Percentiles rank a stretch among this genome's conserved stretches.
These are phyloP conservation scores for Lophiotrema nucula DNA, from an alignment of 495 filamentous ascomycete species.

Conservation along the genomic window DNA sequence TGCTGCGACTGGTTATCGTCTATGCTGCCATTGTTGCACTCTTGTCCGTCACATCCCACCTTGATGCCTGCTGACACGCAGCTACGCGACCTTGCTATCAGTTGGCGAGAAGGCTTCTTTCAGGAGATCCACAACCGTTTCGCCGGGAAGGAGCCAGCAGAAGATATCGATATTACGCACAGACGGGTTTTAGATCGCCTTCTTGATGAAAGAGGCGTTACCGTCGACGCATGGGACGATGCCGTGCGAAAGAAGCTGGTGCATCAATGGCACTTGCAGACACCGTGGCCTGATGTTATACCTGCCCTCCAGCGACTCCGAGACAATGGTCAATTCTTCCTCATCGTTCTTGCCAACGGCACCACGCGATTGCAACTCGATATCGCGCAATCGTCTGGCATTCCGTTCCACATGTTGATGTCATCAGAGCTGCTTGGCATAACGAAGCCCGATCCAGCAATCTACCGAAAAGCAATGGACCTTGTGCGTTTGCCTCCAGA, in stretches of 20 bases:
- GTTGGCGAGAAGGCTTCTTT: constrained; percentile 36
- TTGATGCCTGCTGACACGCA: neutral
- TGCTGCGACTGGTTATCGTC: constrained; percentile 47
- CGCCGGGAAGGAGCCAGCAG: constrained; percentile 13
- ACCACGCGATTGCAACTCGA: constrained; percentile 22
- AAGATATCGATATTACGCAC: constrained; percentile 39
- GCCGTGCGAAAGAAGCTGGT: constrained; percentile 3
- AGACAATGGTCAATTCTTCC: neutral
- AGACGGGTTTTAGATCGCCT: constrained; percentile 33
- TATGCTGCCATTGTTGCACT: constrained; percentile 36
- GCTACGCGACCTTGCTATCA: constrained; percentile 15
- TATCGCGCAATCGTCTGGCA: constrained; percentile 13
- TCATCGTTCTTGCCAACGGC: constrained; percentile 23
- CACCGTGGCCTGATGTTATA: constrained; percentile 11
- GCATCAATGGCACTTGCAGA: constrained; percentile 13
- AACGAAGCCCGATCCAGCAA: constrained; percentile 12
- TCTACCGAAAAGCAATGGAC: constrained; percentile 12
- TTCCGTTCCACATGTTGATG: constrained; percentile 25
- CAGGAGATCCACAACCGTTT: constrained; percentile 25
- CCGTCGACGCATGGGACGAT: constrained; percentile 3
- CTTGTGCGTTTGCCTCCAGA: neutral
- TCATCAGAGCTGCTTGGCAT: constrained; percentile 13
- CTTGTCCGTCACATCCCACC: constrained; percentile 25
- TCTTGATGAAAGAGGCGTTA: constrained; percentile 7
- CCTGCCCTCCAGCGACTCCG: constrained; percentile 10